Evolutionary conservation across 148 eudicot species (phyloP).

Genomic region (Oxyria digyna): DNA sequence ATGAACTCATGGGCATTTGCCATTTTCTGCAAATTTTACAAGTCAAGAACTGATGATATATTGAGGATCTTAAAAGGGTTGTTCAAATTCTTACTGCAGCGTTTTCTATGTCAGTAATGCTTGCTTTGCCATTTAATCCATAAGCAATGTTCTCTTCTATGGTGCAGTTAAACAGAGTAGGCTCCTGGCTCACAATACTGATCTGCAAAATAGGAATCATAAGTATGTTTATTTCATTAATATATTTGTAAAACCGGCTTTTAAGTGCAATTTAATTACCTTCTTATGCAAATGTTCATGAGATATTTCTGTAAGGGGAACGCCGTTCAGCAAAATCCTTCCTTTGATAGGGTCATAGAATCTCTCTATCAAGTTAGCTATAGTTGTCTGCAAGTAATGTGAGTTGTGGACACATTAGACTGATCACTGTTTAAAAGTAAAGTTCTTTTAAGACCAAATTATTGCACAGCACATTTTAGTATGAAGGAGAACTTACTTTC

Average conservation of each 20-base stretch:
- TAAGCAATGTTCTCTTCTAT: conserved; percentile 84
- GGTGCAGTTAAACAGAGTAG: conserved; percentile 87
- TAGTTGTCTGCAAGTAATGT: conserved; percentile 55
- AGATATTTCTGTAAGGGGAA: conserved; percentile 60
- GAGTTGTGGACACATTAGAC: not conserved
- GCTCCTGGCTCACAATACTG: conserved; percentile 96
- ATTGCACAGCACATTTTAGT: not conserved
- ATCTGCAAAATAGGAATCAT: conserved; percentile 32
- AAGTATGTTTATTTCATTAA: not conserved
- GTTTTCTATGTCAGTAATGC: conserved; percentile 52
- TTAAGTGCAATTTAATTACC: conserved; percentile 28
- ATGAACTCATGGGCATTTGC: conserved; percentile 93
- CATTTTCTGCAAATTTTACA: conserved; percentile 54
- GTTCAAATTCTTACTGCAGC: conserved; percentile 60
- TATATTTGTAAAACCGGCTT: not conserved
- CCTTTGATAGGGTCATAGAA: conserved; percentile 84
- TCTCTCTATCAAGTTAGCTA: conserved; percentile 81
- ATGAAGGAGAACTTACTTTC: conserved; percentile 31
- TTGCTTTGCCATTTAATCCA: conserved; percentile 73
- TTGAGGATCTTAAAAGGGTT: not conserved
- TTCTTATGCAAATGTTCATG: conserved; percentile 69
- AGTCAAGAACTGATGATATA: not conserved
- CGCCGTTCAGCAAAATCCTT: conserved; percentile 62
- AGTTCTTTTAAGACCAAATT: not conserved
- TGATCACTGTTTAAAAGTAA: not conserved